A percentile compares a stretch with the other conserved stretches of the same genome.
phyloP scores from a whole-genome alignment of 495 filamentous ascomycete species.

The Pyrenula massariospora region DNA sequence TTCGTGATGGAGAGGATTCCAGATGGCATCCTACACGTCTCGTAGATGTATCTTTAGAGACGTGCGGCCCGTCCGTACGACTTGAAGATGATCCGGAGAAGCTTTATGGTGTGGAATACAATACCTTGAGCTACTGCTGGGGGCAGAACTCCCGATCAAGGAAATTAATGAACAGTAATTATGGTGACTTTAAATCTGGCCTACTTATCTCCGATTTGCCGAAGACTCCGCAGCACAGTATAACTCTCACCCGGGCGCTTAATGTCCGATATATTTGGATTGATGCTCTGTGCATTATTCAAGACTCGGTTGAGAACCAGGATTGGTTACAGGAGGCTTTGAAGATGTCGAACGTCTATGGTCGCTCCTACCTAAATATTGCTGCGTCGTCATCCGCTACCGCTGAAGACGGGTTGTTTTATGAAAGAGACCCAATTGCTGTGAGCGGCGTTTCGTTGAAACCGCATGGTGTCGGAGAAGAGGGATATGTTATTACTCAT shows the following conservation, averaged over 20 bases:
- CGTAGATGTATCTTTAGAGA: neutral
- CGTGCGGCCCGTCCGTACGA: neutral
- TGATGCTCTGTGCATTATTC: conserved; percentile 24
- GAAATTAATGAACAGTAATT: neutral
- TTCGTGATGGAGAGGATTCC: neutral
- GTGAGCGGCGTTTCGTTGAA: neutral
- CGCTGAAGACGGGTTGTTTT: neutral
- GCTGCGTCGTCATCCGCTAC: neutral
- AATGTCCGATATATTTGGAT: conserved; percentile 29
- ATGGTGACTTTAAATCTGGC: neutral
- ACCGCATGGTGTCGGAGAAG: neutral
- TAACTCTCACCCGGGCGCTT: conserved; percentile 17
- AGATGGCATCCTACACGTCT: neutral
- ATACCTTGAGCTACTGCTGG: neutral
- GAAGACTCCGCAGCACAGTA: neutral
- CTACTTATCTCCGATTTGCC: neutral
- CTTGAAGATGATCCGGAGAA: neutral
- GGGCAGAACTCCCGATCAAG: neutral
- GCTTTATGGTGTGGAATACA: neutral
- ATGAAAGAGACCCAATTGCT: neutral
- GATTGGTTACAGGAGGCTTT: neutral
- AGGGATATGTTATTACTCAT: neutral
- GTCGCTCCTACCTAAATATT: neutral
- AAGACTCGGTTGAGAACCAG: neutral
- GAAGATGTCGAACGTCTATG: neutral